phyloP scores from a whole-genome alignment of 768 basidiomycete species.

The Panellus pusillus region DNA sequence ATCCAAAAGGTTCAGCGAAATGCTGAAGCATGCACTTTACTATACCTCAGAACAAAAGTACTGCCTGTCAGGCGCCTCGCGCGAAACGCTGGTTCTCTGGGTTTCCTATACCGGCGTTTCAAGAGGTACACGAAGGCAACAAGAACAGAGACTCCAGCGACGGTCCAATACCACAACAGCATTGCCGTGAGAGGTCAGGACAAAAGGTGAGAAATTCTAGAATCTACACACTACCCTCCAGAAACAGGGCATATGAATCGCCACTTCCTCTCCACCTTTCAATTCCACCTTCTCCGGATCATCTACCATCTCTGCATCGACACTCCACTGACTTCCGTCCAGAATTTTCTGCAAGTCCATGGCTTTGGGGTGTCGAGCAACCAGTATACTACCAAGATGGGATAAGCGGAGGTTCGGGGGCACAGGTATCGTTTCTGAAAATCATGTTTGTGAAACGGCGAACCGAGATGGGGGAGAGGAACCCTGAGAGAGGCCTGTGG shows the following conservation, averaged over 20 bases:
- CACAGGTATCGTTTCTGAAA: slow-evolving; percentile 48
- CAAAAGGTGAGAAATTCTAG: not conserved
- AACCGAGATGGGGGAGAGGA: no score
- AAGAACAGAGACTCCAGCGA: not conserved
- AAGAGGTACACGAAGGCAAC: not conserved
- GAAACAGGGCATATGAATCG: slow-evolving; percentile 81
- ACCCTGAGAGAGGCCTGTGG: slow-evolving; percentile 50
- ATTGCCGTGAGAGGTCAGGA: slow-evolving; percentile 1
- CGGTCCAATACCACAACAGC: not conserved
- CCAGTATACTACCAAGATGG: slow-evolving; percentile 50
- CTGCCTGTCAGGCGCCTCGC: slow-evolving; percentile 32
- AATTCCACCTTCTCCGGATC: slow-evolving; percentile 49
- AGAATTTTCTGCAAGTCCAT: slow-evolving; percentile 54
- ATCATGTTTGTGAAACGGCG: no score
- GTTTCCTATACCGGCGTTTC: not conserved
- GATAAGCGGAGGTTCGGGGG: slow-evolving; percentile 51
- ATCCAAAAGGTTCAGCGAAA: not conserved
- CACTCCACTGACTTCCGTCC: slow-evolving; percentile 70
- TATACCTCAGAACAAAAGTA: slow-evolving; percentile 30
- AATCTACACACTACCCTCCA: slow-evolving; percentile 52
- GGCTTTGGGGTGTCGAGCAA: slow-evolving; percentile 50
- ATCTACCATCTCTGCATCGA: slow-evolving; percentile 78
- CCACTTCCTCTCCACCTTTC: slow-evolving; percentile 74
- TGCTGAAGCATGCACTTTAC: not conserved
- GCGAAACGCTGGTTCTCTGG: slow-evolving; percentile 31